Evolutionary conservation across 2,329 filamentous ascomycete species (phyloP), one percentile per base, ranked within the genome.

Genomic region (Magnaporthiopsis rhizophila): DNA sequence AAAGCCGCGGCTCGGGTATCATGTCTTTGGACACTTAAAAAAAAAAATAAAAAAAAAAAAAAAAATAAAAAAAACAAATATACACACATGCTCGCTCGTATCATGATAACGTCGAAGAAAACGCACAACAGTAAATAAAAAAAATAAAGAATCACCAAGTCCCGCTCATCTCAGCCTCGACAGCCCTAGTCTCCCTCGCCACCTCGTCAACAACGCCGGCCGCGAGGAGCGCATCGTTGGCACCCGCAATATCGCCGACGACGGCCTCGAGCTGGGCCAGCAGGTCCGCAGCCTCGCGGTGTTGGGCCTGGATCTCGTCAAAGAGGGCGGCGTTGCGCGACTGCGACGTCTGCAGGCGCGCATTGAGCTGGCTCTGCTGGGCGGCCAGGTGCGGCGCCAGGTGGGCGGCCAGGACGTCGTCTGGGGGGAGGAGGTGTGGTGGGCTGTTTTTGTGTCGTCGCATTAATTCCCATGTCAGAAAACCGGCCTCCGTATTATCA

Each of bases 281-380:
- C 57, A 88, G 74, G 26, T 72, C 73, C 64, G 80, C 80, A 50
- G 86, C 81, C 74, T 87, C 85, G 1, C 74, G 74, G 66, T 83
- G 79, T 77, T 89, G 86, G 57, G 71, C 74, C 62, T 75, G 73
- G 15, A 88, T 77, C 64, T 81, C 79, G 58, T 79, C 78, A 65
- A 80, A 82, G 24, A 87, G 74, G 7, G 74, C 76, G 18, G 81
- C 80, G 71, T 89, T 89, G 69, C 82, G 79, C 21, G 80, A 77
- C 71, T 87, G 83, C 58, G 78, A 79, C 28, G 83, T 85, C 70
- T 84, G 82, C 45, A 88, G 75, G 60, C 77, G 78, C 11, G 83
- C 83, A 70, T 84, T 85, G 66, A 88, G 80, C 68, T 82, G 80
- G 2, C 79, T 80, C 64, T 82, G 81, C 71, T 86, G 83, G 21